These are phyloP conservation scores for Penicillium brevicompactum DNA, from an alignment of 2,329 filamentous ascomycete genomes.

Conservation along the genomic window DNA sequence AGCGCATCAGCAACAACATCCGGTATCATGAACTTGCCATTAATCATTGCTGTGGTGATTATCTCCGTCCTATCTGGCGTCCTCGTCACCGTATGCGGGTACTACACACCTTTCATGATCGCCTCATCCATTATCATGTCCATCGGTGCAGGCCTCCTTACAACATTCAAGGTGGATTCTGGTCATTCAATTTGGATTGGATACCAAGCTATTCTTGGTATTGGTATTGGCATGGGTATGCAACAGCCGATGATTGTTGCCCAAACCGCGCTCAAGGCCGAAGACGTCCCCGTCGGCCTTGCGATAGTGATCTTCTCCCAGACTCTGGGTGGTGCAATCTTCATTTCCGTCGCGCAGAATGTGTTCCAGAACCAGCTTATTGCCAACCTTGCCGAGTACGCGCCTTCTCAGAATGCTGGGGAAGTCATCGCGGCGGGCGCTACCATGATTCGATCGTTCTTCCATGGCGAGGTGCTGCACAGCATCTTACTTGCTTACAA, in stretches of 20 bases:
- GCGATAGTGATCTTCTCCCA: conserved; percentile 41
- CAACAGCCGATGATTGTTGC: conserved; percentile 39
- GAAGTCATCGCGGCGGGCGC: conserved; percentile 39
- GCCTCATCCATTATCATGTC: conserved; percentile 33
- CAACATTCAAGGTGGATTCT: conserved; percentile 37
- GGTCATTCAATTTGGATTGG: conserved; percentile 40
- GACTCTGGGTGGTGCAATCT: conserved; percentile 41
- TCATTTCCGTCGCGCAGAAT: conserved; percentile 41
- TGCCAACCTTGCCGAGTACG: conserved; percentile 24
- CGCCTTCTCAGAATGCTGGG: conserved; percentile 29
- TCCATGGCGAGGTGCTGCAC: conserved; percentile 28
- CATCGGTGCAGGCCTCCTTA: conserved; percentile 39
- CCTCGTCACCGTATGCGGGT: conserved; percentile 35
- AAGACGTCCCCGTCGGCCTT: conserved; percentile 39
- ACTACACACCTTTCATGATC: conserved; percentile 45
- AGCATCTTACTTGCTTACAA: conserved; percentile 41
- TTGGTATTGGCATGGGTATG: conserved; percentile 39
- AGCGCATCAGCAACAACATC: conserved; percentile 36
- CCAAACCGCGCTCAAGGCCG: conserved; percentile 35
- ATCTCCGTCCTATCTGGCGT: conserved; percentile 34
- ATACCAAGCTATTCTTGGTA: conserved; percentile 41
- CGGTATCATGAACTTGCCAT: conserved; percentile 42
- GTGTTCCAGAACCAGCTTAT: conserved; percentile 41
- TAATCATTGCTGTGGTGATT: conserved; percentile 35
- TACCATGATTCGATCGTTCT: conserved; percentile 36